Base-by-base conservation (phyloP, 768 basidiomycete species). In the Podaxis rugospora region DNA sequence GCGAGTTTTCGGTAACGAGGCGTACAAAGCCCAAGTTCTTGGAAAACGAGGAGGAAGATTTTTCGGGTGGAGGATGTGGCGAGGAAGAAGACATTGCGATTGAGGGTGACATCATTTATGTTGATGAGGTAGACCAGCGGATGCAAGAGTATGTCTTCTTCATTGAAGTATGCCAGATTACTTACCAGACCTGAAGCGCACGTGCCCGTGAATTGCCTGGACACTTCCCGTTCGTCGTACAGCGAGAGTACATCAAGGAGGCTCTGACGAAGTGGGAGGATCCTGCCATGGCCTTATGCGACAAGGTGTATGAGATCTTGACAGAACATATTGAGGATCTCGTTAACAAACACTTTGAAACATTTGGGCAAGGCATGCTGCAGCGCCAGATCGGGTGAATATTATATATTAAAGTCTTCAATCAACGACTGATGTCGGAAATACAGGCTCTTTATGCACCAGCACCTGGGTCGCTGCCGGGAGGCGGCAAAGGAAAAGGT, bases 181-280 rank as follows among this genome's bases (percentile, higher is more conserved):
- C 47, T 35, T 0, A 83, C 83, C 0, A 76, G 79, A 0, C 84
- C 0, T 32, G 32, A 32, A 92, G 90, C 21, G 83, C 89, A 1
- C 79, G 85, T 3, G 86, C 88, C 0, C 82, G 90, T 1, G 89
- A 91, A 65, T 78, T 91, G 0, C 89, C 88, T 0, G 85, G 82
- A 13, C 79, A 81, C 62, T 87, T 83, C 62, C 88, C 89, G 0
- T 90, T 86, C 62, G 73, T 84, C 0, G 84, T 90, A 0, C 82
- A 84, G 51, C 69, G 76, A 9, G 66, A 69, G 0, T 86, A 81
- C 62, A 86, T 91, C 55, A 56, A 66, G 2, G 59, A 69, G 0
- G 68, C 84, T 36, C 76, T 81, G 3, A 37, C 65, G 13, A 65
- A 80, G 51, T 90, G 89, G 89, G 51, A 59, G 0, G 46, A 42